Evolutionary conservation across 1,284 basidiomycete species (phyloP), one percentile per base, ranked within the genome.

Genomic region (Microbotryum saponariae): DNA sequence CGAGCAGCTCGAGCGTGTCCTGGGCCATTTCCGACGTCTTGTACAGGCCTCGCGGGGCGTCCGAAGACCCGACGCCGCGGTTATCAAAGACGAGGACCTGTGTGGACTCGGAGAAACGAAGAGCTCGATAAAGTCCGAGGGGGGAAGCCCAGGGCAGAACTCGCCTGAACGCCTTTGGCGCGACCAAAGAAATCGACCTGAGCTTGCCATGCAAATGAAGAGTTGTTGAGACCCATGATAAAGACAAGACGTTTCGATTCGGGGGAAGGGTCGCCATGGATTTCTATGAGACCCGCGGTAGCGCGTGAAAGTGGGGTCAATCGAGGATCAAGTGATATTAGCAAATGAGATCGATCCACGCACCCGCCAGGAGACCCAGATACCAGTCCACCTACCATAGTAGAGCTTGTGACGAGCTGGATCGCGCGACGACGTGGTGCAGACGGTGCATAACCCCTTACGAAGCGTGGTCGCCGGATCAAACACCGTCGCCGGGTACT

Each of bases 31-130:
- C 59, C 9, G 48, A 61, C 20, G 66, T 65, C 54, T 61, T 65
- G 56, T 73, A 75, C 27, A 63, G 54, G 20, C 72, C 70, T 1
- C 53, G 74, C 0, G 89, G 88, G 23, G 82, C 79, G 23, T 81
- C 83, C 53, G 85, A 87, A 72, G 89, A 83, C 6, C 91, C 88
- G 2, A 89, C 89, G 1, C 91, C 91, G 45, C 89, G 81, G 72
- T 94, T 92, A 74, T 94, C 91, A 69, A 91, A 88, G 1, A 90
- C 88, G 2, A 93, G 78, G 8, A 83, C 78, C 0, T 84, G 83
- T 18, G 63, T 85, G 77, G 21, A 65, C 62, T 4, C 61, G 52
- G 18, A 66, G 62, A 21, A 78, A 74, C 62, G 47, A 71, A 64
- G 16, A 78, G 72, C 63, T 78, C 37, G 37, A 42, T 42, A 12